Conservation (phyloP, 495 filamentous ascomycete species). For the Hamigera avellanea region DNA sequence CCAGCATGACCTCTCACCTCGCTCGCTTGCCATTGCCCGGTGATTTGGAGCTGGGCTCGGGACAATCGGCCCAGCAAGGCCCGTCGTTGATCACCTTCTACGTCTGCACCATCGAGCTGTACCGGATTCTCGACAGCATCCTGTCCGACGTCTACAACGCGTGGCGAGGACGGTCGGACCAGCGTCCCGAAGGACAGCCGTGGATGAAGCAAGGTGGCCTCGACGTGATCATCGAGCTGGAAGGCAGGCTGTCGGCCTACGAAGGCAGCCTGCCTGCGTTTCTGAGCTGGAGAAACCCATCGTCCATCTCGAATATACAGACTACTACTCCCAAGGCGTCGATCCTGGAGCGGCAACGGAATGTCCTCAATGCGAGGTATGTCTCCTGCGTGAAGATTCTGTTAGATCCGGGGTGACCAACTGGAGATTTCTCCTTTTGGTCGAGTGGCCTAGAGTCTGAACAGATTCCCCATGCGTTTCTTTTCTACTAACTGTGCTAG, state of each 20-base stretch:
- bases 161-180: conserved; percentile 19
- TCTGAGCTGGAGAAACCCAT: conserved; percentile 23
- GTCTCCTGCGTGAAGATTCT: no score
- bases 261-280: conserved; percentile 21
- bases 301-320: conserved; percentile 2
- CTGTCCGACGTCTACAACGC: conserved; percentile 32
- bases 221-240: conserved; percentile 28
- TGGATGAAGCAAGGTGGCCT: conserved; percentile 19
- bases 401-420: no score
- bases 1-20: conserved; percentile 31
- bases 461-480: background rate
- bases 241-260: conserved; percentile 24
- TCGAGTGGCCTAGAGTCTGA: no score
- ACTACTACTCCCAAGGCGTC: conserved; percentile 3
- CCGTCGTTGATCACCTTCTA: conserved; percentile 25
- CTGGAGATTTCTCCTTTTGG: no score
- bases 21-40: conserved; percentile 19
- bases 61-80: no score
- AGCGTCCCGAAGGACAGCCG: conserved; percentile 2
- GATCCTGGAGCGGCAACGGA: conserved; percentile 25
- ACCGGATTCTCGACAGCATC: conserved; percentile 30
- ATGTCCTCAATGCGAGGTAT: conserved; percentile 30
- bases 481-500: background rate
- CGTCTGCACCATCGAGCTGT: conserved; percentile 28
- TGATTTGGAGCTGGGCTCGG: conserved; percentile 2